Base-by-base conservation (phyloP, 495 filamentous ascomycete genomes). In the Tuber magnatum region DNA sequence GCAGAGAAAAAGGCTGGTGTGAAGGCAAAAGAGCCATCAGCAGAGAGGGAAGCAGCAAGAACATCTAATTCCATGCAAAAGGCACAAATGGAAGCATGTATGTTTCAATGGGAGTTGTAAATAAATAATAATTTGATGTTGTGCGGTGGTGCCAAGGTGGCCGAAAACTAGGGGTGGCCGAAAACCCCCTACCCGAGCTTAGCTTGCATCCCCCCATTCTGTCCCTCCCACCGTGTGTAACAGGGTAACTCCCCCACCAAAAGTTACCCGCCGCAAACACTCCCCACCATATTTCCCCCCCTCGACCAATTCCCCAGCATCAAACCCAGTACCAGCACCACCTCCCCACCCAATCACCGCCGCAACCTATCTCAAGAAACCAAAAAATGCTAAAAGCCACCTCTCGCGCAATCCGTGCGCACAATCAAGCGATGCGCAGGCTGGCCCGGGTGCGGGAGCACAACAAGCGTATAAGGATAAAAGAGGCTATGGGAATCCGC, bases 381-480 rank as follows among this genome's bases (percentile, higher is more conserved):
- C 7, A 35, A 18, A 40, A 35, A 65, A 79, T 79, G 77, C 40
- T 73, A 38, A 79, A 75, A 39, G 77, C 75, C 44, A 20, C 69
- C 48, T 76, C 78, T 32, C 81, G 74, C 24, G 70, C 75, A 80
- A 42, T 69, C 7, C 78, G 75, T 42, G 81, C 74, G 18, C 75
- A 75, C 77, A 74, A 39, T 51, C 78, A 81, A 69, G 81, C 81
- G 38, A 24, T 32, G 32, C 76, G 71, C 32, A 68, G 73, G 24
- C 78, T 82, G 70, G 68, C 61, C 42, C 77, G 75, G 6, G 71
- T 69, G 48, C 74, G 75, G 40, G 79, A 82, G 43, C 73, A 70
- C 44, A 79, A 81, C 61, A 72, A 80, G 39, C 42, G 69, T 44
- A 43, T 73, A 16, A 32, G 65, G n/a, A 71, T 78, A 35, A 82